Conservation (phyloP, 331 rosid species). For the Prunus yedoensis region DNA sequence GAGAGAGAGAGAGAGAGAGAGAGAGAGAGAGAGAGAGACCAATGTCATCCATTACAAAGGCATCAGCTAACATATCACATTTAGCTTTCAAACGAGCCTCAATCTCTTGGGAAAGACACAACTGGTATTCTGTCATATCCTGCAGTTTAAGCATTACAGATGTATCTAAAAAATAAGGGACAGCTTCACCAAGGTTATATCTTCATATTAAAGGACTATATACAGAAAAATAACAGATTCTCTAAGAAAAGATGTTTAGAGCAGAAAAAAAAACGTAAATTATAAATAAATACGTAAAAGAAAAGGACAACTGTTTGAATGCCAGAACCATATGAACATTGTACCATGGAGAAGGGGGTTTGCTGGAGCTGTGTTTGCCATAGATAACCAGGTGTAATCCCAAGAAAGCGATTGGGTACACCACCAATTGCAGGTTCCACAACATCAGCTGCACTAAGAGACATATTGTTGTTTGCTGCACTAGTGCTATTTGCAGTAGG, state of each 20-base stretch:
- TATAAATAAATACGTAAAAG: background rate
- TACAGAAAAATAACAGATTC: slow-evolving; percentile 8
- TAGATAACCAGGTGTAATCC: slow-evolving; percentile 81
- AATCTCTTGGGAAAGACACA: slow-evolving; percentile 71
- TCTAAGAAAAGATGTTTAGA: background rate
- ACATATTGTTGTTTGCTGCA: slow-evolving; percentile 35
- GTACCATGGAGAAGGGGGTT: slow-evolving; percentile 63
- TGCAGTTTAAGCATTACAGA: slow-evolving; percentile 27
- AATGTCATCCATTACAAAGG: slow-evolving; percentile 67
- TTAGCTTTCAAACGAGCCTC: slow-evolving; percentile 75
- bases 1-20: no score
- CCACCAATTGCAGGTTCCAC: slow-evolving; percentile 82
- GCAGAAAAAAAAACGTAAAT: background rate
- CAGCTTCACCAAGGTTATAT: slow-evolving; percentile 7
- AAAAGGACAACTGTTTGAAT: background rate
- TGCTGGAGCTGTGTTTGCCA: slow-evolving; percentile 83
- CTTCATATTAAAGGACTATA: background rate
- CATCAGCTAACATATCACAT: slow-evolving; percentile 68
- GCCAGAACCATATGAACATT: slow-evolving; percentile 11
- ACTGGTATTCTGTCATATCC: slow-evolving; percentile 82
- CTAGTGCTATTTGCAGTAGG: slow-evolving; percentile 56
- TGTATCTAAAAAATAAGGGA: background rate
- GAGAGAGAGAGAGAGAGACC: slow-evolving; percentile 44
- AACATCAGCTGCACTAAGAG: slow-evolving; percentile 45
- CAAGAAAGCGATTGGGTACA: slow-evolving; percentile 80